Evolutionary conservation across 805 yeast species (phyloP).

Genomic region (Pichia heedii): DNA sequence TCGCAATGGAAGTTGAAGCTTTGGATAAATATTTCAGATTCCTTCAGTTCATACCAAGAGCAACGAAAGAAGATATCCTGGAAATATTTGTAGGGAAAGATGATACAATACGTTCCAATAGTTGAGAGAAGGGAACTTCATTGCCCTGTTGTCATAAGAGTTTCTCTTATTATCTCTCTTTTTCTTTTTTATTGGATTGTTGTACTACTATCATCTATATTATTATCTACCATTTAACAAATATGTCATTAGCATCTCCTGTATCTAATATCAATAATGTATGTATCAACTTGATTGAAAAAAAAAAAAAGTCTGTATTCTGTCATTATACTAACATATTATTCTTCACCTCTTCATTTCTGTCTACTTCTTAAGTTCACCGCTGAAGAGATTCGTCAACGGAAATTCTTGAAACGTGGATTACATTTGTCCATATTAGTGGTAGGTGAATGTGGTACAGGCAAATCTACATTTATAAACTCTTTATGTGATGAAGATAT

Average conservation of each 20-base stretch:
- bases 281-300: too few relatives aligned
- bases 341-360: too few relatives aligned
- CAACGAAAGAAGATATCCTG: slow-evolving; percentile 3
- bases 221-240: too few relatives aligned
- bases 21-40: slow-evolving; percentile 21
- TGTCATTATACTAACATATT: too few relatives aligned
- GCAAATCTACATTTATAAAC: slow-evolving; percentile 73
- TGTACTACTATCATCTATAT: too few relatives aligned
- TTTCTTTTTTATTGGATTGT: too few relatives aligned
- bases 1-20: slow-evolving; percentile 13
- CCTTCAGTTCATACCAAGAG: slow-evolving; percentile 15
- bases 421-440: slow-evolving; percentile 41
- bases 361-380: slow-evolving; percentile 12
- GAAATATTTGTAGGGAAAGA: background rate
- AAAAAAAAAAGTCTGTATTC: too few relatives aligned
- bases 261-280: slow-evolving; percentile 1
- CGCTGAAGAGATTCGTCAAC: slow-evolving; percentile 29
- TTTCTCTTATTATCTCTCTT: too few relatives aligned
- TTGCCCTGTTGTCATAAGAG: slow-evolving; percentile 1
- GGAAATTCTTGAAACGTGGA: slow-evolving; percentile 42
- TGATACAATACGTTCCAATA: background rate
- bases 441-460: slow-evolving; percentile 54
- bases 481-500: slow-evolving; percentile 55
- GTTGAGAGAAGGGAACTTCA: background rate
- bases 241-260: background rate